phyloP scores from a whole-genome alignment of 306 rosid genomes.

The Inga laurina region DNA sequence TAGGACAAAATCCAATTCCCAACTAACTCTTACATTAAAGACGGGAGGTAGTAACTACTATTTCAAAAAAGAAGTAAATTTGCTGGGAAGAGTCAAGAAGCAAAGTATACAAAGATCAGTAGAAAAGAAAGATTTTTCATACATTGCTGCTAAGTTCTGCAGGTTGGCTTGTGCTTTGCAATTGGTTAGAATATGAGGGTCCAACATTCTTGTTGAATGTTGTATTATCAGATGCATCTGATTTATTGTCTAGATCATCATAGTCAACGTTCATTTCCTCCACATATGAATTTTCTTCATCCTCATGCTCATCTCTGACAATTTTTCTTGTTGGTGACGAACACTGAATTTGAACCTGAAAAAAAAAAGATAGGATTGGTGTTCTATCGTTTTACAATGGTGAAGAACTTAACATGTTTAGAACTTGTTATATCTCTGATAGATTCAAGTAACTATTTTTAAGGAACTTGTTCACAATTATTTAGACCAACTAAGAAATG shows the following conservation, averaged over 20 bases:
- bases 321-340: constrained; percentile 32
- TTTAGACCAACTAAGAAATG: not conserved
- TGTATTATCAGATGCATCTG: constrained; percentile 42
- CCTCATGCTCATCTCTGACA: constrained; percentile 28
- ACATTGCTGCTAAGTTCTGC: constrained; percentile 43
- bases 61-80: not conserved
- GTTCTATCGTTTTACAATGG: not conserved
- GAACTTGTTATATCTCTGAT: not conserved
- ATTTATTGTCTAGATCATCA: constrained; percentile 45
- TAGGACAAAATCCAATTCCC: too few relatives aligned
- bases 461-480: not conserved
- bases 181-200: constrained; percentile 28
- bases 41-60: too few relatives aligned
- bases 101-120: not conserved
- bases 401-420: not conserved
- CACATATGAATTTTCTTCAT: constrained; percentile 31
- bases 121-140: not conserved
- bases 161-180: constrained; percentile 30
- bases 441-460: not conserved
- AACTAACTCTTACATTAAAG: too few relatives aligned
- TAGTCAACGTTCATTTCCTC: constrained; percentile 55
- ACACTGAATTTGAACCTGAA: constrained; percentile 45
- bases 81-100: not conserved
- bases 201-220: constrained; percentile 35
- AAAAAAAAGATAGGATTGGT: not conserved